Base-by-base conservation (phyloP, 2,329 filamentous ascomycete genomes). In the Coniochaeta sp. region DNA sequence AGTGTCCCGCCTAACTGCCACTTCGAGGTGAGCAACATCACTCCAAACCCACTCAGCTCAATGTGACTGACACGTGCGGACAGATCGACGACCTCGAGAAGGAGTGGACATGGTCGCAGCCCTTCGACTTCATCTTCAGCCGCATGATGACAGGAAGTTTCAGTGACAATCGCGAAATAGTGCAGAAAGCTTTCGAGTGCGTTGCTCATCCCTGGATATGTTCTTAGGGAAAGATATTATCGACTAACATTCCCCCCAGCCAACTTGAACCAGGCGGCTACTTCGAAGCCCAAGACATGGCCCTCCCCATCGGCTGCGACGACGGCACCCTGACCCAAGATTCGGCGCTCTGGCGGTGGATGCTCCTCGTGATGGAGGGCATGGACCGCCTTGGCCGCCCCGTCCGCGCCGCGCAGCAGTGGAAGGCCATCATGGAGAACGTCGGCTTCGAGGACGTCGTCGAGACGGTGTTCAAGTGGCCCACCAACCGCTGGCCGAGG, bases 401-500 rank as follows among this genome's bases (percentile, higher is more conserved):
- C 9, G 27, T 55, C 6, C 42, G 24, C 12, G 18, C 22, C 3
- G 53, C 54, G 1, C 40, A 50, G n/a, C 30, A 42, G 27, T 56
- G 40, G 48, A 57, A 56, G 24, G 16, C 35, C 9, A 53, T 60
- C 46, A 54, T 63, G 55, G 48, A 55, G 20, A 53, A 54, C 4
- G 57, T 54, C 2, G 61, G 61, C 9, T 63, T 63, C 40, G 57
- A 58, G 38, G 60, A 62, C 45, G 60, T 63, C 9, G 54, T 59
- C 30, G 53, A 57, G 20, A 54, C 52, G n/a, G 52, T 52, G 14
- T 57, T 59, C 48, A 61, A 61, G 42, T 60, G 61, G 56, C 62
- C 64, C 2, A 57, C 60, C 48, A 65, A 65, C 27, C 48, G 53
- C 13, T 67, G 64, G 64, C 59, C 64, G 45, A 55, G 51, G 22